These are phyloP conservation scores for Aspergillus alliaceus DNA, from an alignment of 2,329 filamentous ascomycete genomes.

Conservation along the genomic window DNA sequence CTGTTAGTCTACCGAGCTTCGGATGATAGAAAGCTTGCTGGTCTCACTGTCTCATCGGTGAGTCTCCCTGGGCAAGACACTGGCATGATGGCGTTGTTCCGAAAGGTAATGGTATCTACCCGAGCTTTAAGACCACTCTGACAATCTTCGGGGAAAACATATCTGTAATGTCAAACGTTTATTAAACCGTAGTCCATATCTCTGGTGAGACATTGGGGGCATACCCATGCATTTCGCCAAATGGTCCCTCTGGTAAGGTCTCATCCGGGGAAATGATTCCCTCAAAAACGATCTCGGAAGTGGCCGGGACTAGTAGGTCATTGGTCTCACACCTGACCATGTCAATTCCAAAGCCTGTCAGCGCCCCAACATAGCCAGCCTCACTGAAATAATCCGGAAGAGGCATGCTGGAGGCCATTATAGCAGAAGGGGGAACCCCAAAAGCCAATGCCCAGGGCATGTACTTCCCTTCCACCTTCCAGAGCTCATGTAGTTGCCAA, in stretches of 20 bases:
- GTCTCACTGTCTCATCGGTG: constrained; percentile 17
- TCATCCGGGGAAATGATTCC: constrained; percentile 13
- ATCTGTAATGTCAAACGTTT: no score
- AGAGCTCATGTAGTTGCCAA: constrained; percentile 1
- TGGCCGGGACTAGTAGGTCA: constrained; percentile 16
- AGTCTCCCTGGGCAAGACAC: constrained; percentile 14
- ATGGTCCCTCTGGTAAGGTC: not conserved
- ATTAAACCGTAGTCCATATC: no score
- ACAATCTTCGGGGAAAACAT: no score
- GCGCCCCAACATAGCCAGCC: constrained; percentile 6
- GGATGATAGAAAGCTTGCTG: no score
- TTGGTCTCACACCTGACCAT: constrained; percentile 22
- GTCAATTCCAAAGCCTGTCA: constrained; percentile 13
- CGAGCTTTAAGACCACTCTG: not conserved
- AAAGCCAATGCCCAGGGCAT: constrained; percentile 20
- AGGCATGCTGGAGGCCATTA: constrained; percentile 7
- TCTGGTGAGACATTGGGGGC: no score
- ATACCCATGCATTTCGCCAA: not conserved
- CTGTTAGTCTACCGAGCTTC: no score
- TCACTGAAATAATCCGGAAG: not conserved
- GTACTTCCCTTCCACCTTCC: constrained; percentile 16
- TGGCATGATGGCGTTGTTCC: constrained; percentile 19
- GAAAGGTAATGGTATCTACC: constrained; percentile 17
- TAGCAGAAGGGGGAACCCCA: constrained; percentile 18
- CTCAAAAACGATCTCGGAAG: constrained; percentile 19